Percentiles rank a stretch among this genome's conserved stretches.
These are phyloP conservation scores for Cinchona pubescens DNA, from an alignment of 257 asterid species.

Conservation along the genomic window DNA sequence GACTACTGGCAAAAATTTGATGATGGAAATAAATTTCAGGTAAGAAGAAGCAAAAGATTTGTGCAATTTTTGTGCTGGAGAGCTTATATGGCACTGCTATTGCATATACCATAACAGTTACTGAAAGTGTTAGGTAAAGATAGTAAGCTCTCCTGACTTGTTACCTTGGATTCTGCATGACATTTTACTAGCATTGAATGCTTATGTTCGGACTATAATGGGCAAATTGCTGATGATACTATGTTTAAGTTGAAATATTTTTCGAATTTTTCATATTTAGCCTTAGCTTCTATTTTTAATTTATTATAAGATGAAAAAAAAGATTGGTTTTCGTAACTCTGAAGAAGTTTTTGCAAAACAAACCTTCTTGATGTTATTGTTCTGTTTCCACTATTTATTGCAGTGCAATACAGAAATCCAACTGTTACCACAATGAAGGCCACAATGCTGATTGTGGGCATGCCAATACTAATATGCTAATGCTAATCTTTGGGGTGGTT, in stretches of 20 bases:
- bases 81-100: constrained; percentile 39
- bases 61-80: constrained; percentile 38
- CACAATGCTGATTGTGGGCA: constrained; percentile 42
- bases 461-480: constrained; percentile 33
- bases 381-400: constrained; percentile 8
- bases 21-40: constrained; percentile 25
- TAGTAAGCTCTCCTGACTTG: constrained; percentile 17
- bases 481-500: constrained; percentile 51
- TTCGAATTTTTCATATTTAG: background rate
- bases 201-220: background rate
- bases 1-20: background rate
- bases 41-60: constrained; percentile 25
- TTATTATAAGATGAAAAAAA: background rate
- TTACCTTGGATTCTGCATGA: background rate
- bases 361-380: background rate
- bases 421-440: constrained; percentile 62
- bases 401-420: constrained; percentile 69
- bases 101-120: constrained; percentile 43
- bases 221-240: background rate
- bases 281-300: background rate
- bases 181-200: background rate
- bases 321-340: background rate
- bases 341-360: background rate
- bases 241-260: too few species aligned
- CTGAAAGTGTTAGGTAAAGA: constrained; percentile 25